These are phyloP conservation scores for Cladophialophora psammophila DNA, from an alignment of 2,329 filamentous ascomycete genomes.

Conservation along the genomic window DNA sequence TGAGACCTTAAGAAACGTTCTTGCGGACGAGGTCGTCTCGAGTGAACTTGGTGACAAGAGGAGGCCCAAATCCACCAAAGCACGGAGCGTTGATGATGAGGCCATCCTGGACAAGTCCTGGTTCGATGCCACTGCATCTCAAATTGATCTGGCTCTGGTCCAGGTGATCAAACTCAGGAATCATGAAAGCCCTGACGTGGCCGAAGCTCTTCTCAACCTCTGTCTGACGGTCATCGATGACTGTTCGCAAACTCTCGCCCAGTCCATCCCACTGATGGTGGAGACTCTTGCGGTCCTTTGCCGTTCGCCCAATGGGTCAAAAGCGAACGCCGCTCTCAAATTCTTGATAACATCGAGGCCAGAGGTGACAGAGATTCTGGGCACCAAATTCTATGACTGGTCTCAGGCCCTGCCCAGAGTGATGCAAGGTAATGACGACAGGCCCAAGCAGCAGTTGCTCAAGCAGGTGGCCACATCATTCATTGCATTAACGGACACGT, in stretches of 20 bases:
- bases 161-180: slow-evolving; percentile 77
- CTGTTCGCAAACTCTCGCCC: slow-evolving; percentile 74
- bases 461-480: slow-evolving; percentile 79
- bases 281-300: slow-evolving; percentile 80
- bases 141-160: slow-evolving; percentile 82
- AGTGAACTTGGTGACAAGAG: background rate
- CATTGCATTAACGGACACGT: slow-evolving; percentile 68
- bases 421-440: slow-evolving; percentile 85
- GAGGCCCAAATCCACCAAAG: slow-evolving; percentile 32
- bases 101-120: slow-evolving; percentile 63
- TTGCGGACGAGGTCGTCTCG: slow-evolving; percentile 54
- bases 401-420: slow-evolving; percentile 78
- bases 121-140: slow-evolving; percentile 79
- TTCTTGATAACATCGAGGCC: slow-evolving; percentile 70
- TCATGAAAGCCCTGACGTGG: slow-evolving; percentile 74
- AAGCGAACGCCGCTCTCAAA: slow-evolving; percentile 56
- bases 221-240: slow-evolving; percentile 80
- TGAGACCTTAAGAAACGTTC: slow-evolving; percentile 51
- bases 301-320: slow-evolving; percentile 56
- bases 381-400: slow-evolving; percentile 80
- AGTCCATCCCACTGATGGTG: slow-evolving; percentile 74
- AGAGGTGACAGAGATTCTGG: slow-evolving; percentile 69
- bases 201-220: slow-evolving; percentile 69
- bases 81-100: slow-evolving; percentile 44
- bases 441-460: slow-evolving; percentile 74